Evolutionary conservation across 176 grass and related monocot genomes (phyloP), one percentile per base, ranked within the genome.

Genomic region (Avena sativa): DNA sequence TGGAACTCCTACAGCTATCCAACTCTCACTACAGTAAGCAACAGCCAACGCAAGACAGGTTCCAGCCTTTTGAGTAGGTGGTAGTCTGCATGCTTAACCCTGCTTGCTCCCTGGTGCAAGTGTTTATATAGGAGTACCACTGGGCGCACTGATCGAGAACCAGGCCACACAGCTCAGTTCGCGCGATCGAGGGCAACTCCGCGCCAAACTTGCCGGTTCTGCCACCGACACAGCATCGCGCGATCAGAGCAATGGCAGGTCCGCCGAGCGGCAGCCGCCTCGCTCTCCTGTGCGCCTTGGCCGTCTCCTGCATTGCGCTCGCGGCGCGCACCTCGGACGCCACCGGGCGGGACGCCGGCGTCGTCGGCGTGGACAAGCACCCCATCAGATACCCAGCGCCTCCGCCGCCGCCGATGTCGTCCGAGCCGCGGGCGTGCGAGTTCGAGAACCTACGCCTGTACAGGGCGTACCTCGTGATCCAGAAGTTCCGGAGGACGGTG

Each of bases 401-500:
- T 15, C 72, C 47, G 13, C 72, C 72, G 44, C 52, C 90, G 7
- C 43, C 95, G 14, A 8, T 84, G 9, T 30, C 91, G 38, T 57
- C 67, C 15, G 26, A 12, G 21, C 90, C 78, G 17, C 47, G n/a
- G 84, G 67, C 82, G 13, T 85, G 81, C 82, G 87, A 94, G 71
- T 98, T 98, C 93, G 61, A 77, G 86, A 96, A 93, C 86, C 30
- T 72, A 9, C 84, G 83, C 23, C 90, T 94, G 64, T 92, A 92
- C 89, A 63, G 1, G 0, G 94, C 93, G 62, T 98, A 98, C 84
- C 2, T 64, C 0, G 97, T 96, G 82, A 98, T 98, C 79, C 92
- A 91, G 75, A 23, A 12, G 19, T 98, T 98, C 90, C 81, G 17
- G 87, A 53, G 17, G 9, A 87, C 87, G 16, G 73, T 98, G 84